Base-by-base conservation (phyloP, 306 rosid genomes). In the Acmispon strigosus region DNA sequence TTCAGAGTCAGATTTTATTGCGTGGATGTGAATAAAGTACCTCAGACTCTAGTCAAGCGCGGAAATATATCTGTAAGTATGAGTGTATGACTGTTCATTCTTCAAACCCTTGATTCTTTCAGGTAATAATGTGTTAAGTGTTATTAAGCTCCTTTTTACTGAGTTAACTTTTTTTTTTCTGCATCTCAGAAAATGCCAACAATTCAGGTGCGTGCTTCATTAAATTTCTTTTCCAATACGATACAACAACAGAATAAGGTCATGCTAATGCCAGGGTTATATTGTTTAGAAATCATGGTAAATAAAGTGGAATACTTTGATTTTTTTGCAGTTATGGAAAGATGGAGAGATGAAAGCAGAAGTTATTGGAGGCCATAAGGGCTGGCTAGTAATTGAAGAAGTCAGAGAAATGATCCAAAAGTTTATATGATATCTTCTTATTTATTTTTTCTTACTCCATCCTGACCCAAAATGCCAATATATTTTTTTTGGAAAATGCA, bases 131-230 rank as follows among this genome's bases (percentile, higher is more conserved):
- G 9, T 64, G 22, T 24, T 52, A 20, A 39, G 12, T 39, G 10
- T 39, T 9, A 7, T 39, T 19, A 15, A 73, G 9, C 29, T 22
- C 48, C 3, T 39, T 19, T 20, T 65, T 5, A 20, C 20, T 20
- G 44, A 7, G 20, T 49, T 12, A 3, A 61, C 52, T 67, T 16
- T 7, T 66, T 70, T 68, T 4, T 32, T 27, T 27, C 32, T 27
- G 42, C 24, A 53, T 73, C 34, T 14, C 92, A 94, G 98, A 94
- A 94, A 85, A 94, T 94, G 98, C 98, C 97, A 49, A 94, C 97
- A 48, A 83, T 89, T 84, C 98, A 94, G 96, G 98, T 90, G 66
- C 42, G 86, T 77, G 18, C 16, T 12, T 47, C 20, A 22, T 34
- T 60, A 34, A 62, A 48, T 57, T 56, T 15, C 10, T 10, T 22